Base-by-base conservation (phyloP, 2,329 filamentous ascomycete species). In the Colletotrichum chrysophilum region DNA sequence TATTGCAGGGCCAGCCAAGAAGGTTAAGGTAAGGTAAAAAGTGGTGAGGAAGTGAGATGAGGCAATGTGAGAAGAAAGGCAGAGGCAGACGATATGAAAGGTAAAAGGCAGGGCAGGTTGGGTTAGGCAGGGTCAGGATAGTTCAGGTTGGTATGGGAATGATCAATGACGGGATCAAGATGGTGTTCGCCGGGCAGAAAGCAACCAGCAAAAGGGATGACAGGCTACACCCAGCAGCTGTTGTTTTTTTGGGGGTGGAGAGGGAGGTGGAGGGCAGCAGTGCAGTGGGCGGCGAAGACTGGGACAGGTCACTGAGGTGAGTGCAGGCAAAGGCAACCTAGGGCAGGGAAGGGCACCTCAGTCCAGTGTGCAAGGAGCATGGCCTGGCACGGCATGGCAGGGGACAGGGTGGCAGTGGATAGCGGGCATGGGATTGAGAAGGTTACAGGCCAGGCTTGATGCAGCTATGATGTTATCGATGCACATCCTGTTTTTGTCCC, bases 401-500 rank as follows among this genome's bases (percentile, higher is more conserved):
- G 58, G 58, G 62, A 21, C 62, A 52, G 28, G 36, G 62, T 66
- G 18, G 24, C 38, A 43, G 61, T 64, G 61, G 61, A 26, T 64
- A 26, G 55, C 28, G 30, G 26, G 21, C 34, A 48, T 38, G 24
- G 43, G 36, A 38, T 30, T 32, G 62, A 38, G 62, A 16, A 66
- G 62, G 62, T 66, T 48, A 30, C 36, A 32, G 58, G 58, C 58
- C 61, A 38, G 64, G 28, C 71, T 76, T 76, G 71, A 76, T 76
- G 74, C 74, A 76, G 71, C 74, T 64, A 76, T 76, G 74, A 76
- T 76, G 74, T 71, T 76, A 76, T 76, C 71, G 61, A 75, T 36
- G 66, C 60, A 56, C 71, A 76, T 70, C 74, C 74, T 66, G 74
- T 75, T 75, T 76, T 62, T 76, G 34, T 70, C 66, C 66, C 28